Evolutionary conservation across 371 early-diverging fungal species (phyloP).

Genomic region (Rhizopus delemar): DNA sequence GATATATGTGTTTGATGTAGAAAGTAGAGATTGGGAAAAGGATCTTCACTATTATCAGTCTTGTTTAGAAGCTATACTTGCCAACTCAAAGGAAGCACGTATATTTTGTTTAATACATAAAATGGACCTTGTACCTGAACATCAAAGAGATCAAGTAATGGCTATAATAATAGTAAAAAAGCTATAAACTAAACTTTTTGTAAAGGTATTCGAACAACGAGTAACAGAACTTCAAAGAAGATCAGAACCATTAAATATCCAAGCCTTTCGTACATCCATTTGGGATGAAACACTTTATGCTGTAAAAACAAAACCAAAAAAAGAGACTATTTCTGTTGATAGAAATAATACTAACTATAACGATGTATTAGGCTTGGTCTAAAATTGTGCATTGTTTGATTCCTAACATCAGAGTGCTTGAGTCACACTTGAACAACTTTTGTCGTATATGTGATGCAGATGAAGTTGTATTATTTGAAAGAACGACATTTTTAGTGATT

Average conservation of each 20-base stretch:
- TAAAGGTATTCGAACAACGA: constrained; percentile 70
- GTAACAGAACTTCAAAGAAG: constrained; percentile 70
- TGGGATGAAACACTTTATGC: constrained; percentile 96
- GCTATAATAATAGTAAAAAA: neutral
- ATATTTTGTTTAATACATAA: constrained; percentile 96
- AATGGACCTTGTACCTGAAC: constrained; percentile 90
- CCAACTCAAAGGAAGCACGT: constrained; percentile 85
- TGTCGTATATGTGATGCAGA: constrained; percentile 85
- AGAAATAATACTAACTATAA: too few relatives aligned
- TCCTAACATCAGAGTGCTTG: constrained; percentile 84
- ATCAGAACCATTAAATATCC: constrained; percentile 73
- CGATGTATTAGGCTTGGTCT: constrained; percentile 82
- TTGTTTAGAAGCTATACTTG: constrained; percentile 82
- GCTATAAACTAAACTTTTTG: neutral
- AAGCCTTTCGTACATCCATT: constrained; percentile 87
- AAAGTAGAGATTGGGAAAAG: constrained; percentile 86
- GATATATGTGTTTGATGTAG: constrained; percentile 97
- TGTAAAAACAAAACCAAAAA: constrained; percentile 35
- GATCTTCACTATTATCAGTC: constrained; percentile 90
- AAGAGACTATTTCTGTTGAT: neutral
- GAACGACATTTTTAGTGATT: constrained; percentile 93
- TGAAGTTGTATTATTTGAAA: constrained; percentile 93
- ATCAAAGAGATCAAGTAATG: constrained; percentile 66
- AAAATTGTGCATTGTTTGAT: constrained; percentile 92
- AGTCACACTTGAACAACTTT: constrained; percentile 78